Conservation (phyloP, 768 basidiomycete species). For the Phylloporus sp. region DNA sequence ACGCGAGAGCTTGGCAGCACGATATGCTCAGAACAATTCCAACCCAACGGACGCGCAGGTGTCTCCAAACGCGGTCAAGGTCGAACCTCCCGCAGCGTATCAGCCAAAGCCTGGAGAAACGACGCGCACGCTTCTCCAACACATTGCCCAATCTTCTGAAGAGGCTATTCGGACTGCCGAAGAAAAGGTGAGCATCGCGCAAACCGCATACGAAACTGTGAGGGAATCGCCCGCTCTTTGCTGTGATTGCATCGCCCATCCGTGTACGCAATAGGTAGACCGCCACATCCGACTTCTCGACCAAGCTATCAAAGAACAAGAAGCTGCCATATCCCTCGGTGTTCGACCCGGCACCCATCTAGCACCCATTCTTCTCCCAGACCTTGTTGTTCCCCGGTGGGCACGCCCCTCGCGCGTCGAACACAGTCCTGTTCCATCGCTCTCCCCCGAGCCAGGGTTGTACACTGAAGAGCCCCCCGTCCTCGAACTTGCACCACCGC, state of each 20-base stretch:
- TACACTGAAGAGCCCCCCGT: slow-evolving; percentile 11
- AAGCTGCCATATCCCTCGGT: slow-evolving; percentile 50
- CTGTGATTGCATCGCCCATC: background rate
- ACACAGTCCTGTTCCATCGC: slow-evolving; percentile 39
- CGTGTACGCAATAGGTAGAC: slow-evolving; percentile 50
- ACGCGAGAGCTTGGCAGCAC: slow-evolving; percentile 27
- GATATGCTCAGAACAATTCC: background rate
- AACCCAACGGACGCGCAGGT: background rate
- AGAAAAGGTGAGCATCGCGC: slow-evolving; percentile 74
- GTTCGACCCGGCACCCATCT: slow-evolving; percentile 49
- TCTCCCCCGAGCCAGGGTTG: slow-evolving; percentile 27
- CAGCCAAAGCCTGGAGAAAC: slow-evolving; percentile 30
- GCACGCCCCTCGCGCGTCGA: slow-evolving; percentile 40
- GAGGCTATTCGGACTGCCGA: slow-evolving; percentile 59
- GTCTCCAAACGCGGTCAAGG: slow-evolving; percentile 2
- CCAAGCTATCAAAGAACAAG: slow-evolving; percentile 62
- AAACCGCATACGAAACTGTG: slow-evolving; percentile 67
- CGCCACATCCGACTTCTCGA: slow-evolving; percentile 76
- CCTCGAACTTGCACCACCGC: slow-evolving; percentile 11
- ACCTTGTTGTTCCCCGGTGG: slow-evolving; percentile 54
- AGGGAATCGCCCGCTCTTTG: slow-evolving; percentile 16
- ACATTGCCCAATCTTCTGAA: slow-evolving; percentile 56
- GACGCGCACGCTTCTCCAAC: slow-evolving; percentile 48
- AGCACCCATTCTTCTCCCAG: slow-evolving; percentile 54
- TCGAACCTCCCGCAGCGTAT: slow-evolving; percentile 4